Conservation (phyloP, 2,329 filamentous ascomycete genomes). For the Ramichloridium luteum region DNA sequence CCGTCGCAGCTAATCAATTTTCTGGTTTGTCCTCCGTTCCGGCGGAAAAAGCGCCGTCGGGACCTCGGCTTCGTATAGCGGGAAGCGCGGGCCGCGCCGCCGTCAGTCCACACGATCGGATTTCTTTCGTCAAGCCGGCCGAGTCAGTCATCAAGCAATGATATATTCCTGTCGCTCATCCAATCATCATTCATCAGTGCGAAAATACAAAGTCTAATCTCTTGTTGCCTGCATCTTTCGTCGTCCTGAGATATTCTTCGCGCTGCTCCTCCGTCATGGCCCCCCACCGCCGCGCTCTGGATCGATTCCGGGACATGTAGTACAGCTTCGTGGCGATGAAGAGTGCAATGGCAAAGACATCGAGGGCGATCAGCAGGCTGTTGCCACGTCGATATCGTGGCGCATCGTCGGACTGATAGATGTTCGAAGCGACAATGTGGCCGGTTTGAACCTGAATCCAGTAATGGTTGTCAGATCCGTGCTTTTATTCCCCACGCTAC, state of each 20-base stretch:
- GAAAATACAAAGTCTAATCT: constrained; percentile 2
- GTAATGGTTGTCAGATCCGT: constrained; percentile 26
- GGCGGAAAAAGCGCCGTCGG: too few relatives aligned
- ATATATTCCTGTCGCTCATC: neutral
- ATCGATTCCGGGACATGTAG: constrained; percentile 2
- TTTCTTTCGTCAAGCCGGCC: too few relatives aligned
- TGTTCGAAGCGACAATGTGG: constrained; percentile 33
- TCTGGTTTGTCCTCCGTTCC: too few relatives aligned
- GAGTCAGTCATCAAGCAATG: neutral
- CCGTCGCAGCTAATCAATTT: too few relatives aligned
- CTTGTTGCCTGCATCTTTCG: constrained; percentile 3
- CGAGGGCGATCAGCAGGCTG: constrained; percentile 3
- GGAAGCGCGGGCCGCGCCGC: too few relatives aligned
- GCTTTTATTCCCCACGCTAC: neutral
- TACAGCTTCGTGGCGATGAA: constrained; percentile 3
- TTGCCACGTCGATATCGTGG: constrained; percentile 35
- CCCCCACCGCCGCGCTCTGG: constrained; percentile 2
- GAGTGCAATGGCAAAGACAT: constrained; percentile 2
- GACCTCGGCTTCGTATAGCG: too few relatives aligned
- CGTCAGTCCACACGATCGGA: too few relatives aligned
- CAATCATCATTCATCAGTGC: neutral
- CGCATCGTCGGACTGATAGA: constrained; percentile 36
- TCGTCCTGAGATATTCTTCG: constrained; percentile 1
- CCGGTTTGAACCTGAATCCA: constrained; percentile 38
- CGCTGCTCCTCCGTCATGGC: constrained; percentile 1